Base-by-base conservation (phyloP, 148 eudicot genomes). In the Cornus kousa region DNA sequence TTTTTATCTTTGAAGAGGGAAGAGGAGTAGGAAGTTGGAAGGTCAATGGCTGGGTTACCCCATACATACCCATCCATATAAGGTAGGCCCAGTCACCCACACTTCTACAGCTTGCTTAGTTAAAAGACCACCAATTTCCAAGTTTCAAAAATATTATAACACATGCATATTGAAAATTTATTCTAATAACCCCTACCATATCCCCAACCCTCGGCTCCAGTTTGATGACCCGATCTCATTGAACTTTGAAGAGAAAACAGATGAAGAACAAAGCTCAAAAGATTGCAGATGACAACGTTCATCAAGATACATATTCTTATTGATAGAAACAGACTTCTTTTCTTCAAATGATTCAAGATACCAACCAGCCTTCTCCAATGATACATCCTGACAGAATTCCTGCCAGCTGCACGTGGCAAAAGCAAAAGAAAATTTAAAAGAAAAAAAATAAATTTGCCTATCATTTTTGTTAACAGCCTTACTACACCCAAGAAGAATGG, bases 331-430 rank as follows among this genome's bases (percentile, higher is more conserved):
- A 31, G n/a, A 73, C 77, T 60, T 68, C 39, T 78, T 79, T 19
- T 69, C 79, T 39, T 62, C 84, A 79, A 62, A 73, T 19, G 80
- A 50, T 76, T 86, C 88, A 72, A 87, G 85, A 75, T 87, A 82
- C 98, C 99, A 96, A 55, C 90, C 91, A 78, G 93, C 97, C 87
- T 88, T 92, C 83, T 96, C 99, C 67, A 87, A 74, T 59, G 95
- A 86, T 67, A 87, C 87, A 81, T 96, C 99, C 81, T 82, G 89
- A 83, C 91, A 89, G 79, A 88, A 93, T 80, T 92, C 95, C 68
- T 89, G 82, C 99, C 99, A 96, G 64, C 99, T 96, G 78, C 72
- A 82, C 79, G 71, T 65, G 70, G 73, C 67, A 73, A 66, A 75
- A 59, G 32, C 39, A 20, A 65, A 62, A n/a, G 28, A 37, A 67